Conservation (phyloP, 495 filamentous ascomycete genomes). For the Podospora australis region DNA sequence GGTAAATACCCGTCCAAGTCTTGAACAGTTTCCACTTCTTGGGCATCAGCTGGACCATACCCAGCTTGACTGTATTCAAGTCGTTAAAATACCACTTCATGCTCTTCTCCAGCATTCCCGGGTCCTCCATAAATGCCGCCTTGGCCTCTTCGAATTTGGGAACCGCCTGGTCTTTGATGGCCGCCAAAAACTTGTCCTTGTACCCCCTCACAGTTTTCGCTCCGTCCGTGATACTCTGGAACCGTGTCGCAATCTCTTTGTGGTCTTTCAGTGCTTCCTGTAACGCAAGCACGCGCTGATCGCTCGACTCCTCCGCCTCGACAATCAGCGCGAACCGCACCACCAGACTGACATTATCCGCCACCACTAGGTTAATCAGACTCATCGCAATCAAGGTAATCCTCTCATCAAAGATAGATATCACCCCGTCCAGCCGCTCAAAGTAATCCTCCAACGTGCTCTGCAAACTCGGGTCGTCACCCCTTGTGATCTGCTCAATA, state of each 20-base stretch:
- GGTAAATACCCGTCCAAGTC: slow-evolving; percentile 85
- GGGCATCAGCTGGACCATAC: slow-evolving; percentile 83
- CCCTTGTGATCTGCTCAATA: slow-evolving; percentile 83
- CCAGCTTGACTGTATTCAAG: slow-evolving; percentile 80
- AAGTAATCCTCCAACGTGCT: slow-evolving; percentile 85
- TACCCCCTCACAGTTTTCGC: slow-evolving; percentile 90
- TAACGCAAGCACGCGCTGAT: slow-evolving; percentile 80
- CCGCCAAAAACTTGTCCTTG: slow-evolving; percentile 86
- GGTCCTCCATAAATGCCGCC: slow-evolving; percentile 72
- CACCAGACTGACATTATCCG: slow-evolving; percentile 80
- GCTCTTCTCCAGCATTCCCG: slow-evolving; percentile 74
- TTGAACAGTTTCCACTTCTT: slow-evolving; percentile 97
- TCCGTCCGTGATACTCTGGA: slow-evolving; percentile 89
- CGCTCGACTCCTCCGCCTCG: slow-evolving; percentile 91
- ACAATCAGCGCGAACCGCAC: slow-evolving; percentile 87
- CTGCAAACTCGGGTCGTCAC: slow-evolving; percentile 65
- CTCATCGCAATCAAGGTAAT: slow-evolving; percentile 82
- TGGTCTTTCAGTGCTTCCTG: slow-evolving; percentile 94
- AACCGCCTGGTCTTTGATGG: slow-evolving; percentile 66
- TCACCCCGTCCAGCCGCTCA: slow-evolving; percentile 72
- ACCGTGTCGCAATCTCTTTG: slow-evolving; percentile 83
- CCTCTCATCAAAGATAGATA: slow-evolving; percentile 94
- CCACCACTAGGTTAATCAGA: slow-evolving; percentile 75
- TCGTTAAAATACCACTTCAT: slow-evolving; percentile 97
- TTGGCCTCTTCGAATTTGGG: slow-evolving; percentile 68